Conservation (phyloP, 805 yeast genomes). For the Priceomyces melissophilus region DNA sequence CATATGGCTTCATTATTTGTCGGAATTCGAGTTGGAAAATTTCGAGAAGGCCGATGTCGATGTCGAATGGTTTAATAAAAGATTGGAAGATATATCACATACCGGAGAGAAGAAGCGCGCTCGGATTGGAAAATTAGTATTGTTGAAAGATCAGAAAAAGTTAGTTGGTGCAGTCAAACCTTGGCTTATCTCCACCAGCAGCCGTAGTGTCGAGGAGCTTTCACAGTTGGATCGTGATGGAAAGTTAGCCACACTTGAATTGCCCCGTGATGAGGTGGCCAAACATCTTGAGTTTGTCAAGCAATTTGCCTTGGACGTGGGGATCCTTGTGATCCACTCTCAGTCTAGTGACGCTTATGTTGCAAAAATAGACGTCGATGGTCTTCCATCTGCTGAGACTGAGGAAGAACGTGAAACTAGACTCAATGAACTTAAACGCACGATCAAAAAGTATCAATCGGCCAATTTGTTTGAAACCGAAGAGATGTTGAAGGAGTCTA, state of each 20-base stretch:
- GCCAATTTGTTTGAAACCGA: constrained; percentile 63
- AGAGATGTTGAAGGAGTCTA: constrained; percentile 43
- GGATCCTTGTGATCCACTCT: constrained; percentile 64
- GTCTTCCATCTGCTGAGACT: constrained; percentile 63
- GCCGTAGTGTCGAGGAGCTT: constrained; percentile 31
- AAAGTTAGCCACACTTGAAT: constrained; percentile 24
- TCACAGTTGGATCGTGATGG: constrained; percentile 27
- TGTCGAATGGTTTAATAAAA: constrained; percentile 87
- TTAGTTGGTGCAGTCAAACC: constrained; percentile 56
- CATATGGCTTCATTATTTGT: constrained; percentile 70
- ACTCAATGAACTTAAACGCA: constrained; percentile 46
- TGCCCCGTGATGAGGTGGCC: constrained; percentile 48
- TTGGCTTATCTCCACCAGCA: constrained; percentile 42
- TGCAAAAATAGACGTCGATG: constrained; percentile 68
- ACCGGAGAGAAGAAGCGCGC: constrained; percentile 68
- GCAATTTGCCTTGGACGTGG: constrained; percentile 62
- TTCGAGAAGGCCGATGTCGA: constrained; percentile 84
- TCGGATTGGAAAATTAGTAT: constrained; percentile 59
- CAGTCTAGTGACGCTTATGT: constrained; percentile 52
- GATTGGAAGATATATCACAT: constrained; percentile 72
- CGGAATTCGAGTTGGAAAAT: constrained; percentile 78
- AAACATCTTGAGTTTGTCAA: constrained; percentile 59
- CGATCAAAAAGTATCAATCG: constrained; percentile 61
- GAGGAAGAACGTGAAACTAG: constrained; percentile 62
- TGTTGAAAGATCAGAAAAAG: constrained; percentile 71